phyloP scores from a whole-genome alignment of 495 filamentous ascomycete species.

The Bathelium albidoporum region DNA sequence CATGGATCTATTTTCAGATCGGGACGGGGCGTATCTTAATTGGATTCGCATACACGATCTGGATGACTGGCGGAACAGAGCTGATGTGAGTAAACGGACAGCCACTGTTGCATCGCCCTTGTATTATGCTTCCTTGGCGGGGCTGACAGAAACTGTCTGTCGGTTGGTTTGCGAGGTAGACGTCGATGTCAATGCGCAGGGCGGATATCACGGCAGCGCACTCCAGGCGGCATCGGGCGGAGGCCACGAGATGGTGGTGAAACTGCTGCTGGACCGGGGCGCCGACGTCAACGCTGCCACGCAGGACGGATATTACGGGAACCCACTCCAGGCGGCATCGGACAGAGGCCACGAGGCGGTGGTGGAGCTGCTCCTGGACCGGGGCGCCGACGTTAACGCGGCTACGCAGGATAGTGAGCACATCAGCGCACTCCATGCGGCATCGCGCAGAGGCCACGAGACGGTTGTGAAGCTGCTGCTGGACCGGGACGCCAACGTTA shows the following conservation, averaged over 20 bases:
- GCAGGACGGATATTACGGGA: no score
- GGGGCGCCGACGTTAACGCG: slow-evolving; percentile 12
- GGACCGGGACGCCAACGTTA: slow-evolving; percentile 9
- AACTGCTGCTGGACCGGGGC: slow-evolving; percentile 12
- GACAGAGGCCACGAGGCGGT: slow-evolving; percentile 6
- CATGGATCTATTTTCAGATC: slow-evolving; percentile 9
- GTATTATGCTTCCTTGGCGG: slow-evolving; percentile 18
- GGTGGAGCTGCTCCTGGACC: slow-evolving; percentile 7
- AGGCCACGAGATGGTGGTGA: slow-evolving; percentile 9
- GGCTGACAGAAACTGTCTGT: slow-evolving; percentile 5
- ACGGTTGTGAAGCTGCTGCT: slow-evolving; percentile 10
- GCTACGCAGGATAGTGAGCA: background rate
- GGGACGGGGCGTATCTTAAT: slow-evolving; percentile 11
- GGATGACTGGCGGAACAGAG: background rate
- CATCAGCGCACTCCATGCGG: slow-evolving; percentile 10
- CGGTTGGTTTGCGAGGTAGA: slow-evolving; percentile 7
- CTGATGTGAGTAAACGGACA: no score
- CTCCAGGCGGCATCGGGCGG: slow-evolving; percentile 13
- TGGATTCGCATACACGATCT: slow-evolving; percentile 14
- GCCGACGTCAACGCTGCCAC: slow-evolving; percentile 13
- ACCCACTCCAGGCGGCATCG: slow-evolving; percentile 12
- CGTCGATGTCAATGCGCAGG: slow-evolving; percentile 18
- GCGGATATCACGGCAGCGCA: slow-evolving; percentile 15
- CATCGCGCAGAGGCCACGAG: background rate
- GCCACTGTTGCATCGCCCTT: slow-evolving; percentile 14